These are phyloP conservation scores for Naematelia aurantialba DNA, from an alignment of 768 basidiomycete genomes.

Conservation along the genomic window DNA sequence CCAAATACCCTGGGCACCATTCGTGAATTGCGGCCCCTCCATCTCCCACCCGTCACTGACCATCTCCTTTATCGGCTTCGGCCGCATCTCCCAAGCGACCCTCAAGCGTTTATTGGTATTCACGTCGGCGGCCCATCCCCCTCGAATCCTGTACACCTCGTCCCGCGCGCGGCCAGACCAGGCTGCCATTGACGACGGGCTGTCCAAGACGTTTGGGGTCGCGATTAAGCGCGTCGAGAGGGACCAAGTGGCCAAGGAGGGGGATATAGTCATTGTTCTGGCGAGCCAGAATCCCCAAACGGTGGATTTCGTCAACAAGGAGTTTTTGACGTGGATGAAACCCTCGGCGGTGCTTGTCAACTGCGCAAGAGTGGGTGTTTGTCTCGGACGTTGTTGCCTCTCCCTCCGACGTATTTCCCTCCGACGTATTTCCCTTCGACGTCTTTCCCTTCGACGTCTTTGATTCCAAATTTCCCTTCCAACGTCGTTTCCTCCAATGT, in stretches of 20 bases:
- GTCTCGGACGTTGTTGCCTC: not conserved
- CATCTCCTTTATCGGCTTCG: constrained; percentile 89
- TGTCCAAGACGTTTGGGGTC: constrained; percentile 42
- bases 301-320: constrained; percentile 66
- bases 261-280: constrained; percentile 81
- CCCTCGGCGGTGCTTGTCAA: constrained; percentile 77
- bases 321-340: constrained; percentile 81
- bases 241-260: constrained; percentile 67
- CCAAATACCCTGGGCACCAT: constrained; percentile 71
- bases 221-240: constrained; percentile 60
- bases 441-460: too few relatives aligned
- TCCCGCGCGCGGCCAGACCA: constrained; percentile 37
- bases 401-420: not conserved
- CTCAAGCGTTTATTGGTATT: constrained; percentile 76
- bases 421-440: not conserved
- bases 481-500: too few relatives aligned
- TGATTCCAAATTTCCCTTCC: too few relatives aligned
- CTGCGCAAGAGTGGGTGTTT: constrained; percentile 59
- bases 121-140: constrained; percentile 49
- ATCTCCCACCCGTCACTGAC: constrained; percentile 53
- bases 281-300: constrained; percentile 57
- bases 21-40: constrained; percentile 69
- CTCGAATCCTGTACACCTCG: constrained; percentile 39
- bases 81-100: constrained; percentile 83
- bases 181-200: constrained; percentile 38